Conservation (phyloP, 495 filamentous ascomycete species). For the Lasiosphaeria hispida region DNA sequence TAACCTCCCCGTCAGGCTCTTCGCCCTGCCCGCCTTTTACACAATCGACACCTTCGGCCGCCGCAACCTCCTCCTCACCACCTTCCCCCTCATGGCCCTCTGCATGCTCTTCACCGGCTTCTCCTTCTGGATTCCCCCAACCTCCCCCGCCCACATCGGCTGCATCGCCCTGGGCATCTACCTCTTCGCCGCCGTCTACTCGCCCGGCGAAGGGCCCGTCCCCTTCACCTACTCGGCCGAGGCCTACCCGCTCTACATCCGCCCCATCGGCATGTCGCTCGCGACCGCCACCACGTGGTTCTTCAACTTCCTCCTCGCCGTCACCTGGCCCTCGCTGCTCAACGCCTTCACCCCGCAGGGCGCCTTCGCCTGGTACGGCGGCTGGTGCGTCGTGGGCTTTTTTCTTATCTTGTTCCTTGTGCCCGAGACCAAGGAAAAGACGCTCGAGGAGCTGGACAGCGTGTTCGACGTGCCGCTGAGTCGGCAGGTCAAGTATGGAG, state of each 20-base stretch:
- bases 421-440: slow-evolving; percentile 79
- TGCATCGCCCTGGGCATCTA: slow-evolving; percentile 71
- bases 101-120: slow-evolving; percentile 78
- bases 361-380: slow-evolving; percentile 68
- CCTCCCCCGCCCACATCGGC: slow-evolving; percentile 41
- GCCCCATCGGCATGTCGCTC: slow-evolving; percentile 64
- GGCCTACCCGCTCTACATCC: slow-evolving; percentile 74
- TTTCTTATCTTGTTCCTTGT: slow-evolving; percentile 71
- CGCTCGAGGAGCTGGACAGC: slow-evolving; percentile 64
- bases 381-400: slow-evolving; percentile 66
- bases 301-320: slow-evolving; percentile 64
- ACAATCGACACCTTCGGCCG: slow-evolving; percentile 85
- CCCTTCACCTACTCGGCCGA: slow-evolving; percentile 84
- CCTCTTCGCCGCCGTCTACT: slow-evolving; percentile 73
- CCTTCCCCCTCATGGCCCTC: slow-evolving; percentile 74
- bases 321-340: slow-evolving; percentile 63
- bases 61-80: slow-evolving; percentile 71
- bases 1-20: slow-evolving; percentile 39
- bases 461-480: slow-evolving; percentile 41
- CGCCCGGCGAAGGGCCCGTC: slow-evolving; percentile 76
- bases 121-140: slow-evolving; percentile 67
- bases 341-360: slow-evolving; percentile 55
- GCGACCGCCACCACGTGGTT: slow-evolving; percentile 70
- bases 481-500: slow-evolving; percentile 2
- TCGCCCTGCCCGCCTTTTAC: slow-evolving; percentile 73